phyloP scores from a whole-genome alignment of 2,329 filamentous ascomycete genomes.

The Shiraia bambusicola region DNA sequence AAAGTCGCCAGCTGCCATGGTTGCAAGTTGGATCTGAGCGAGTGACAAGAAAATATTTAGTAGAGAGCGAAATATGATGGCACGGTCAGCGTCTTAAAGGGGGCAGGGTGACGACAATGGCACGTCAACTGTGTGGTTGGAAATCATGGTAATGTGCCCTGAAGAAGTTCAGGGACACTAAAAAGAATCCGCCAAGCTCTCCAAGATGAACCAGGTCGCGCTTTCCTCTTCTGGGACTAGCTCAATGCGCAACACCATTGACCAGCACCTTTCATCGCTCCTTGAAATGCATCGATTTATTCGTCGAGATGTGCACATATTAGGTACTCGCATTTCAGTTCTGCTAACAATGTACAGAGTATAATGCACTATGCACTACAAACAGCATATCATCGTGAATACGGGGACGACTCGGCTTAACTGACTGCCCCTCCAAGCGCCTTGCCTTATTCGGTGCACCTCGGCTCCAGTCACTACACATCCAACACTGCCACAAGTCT shows the following conservation, averaged over 20 bases:
- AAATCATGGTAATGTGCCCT: no score
- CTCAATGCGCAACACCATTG: no score
- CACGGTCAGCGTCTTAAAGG: neutral
- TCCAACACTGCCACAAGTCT: neutral
- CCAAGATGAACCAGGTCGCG: no score
- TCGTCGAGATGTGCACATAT: no score
- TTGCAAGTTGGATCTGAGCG: conserved; percentile 1
- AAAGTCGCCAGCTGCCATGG: conserved; percentile 16
- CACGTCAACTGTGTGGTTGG: neutral
- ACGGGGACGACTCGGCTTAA: conserved; percentile 2
- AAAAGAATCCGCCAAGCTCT: no score
- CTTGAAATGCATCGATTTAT: no score
- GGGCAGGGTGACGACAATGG: neutral
- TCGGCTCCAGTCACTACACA: conserved; percentile 6
- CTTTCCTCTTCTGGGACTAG: no score
- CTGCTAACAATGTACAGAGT: no score
- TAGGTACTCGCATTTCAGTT: no score
- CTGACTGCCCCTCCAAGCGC: conserved; percentile 20
- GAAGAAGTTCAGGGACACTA: no score
- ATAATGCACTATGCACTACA: no score
- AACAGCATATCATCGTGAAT: neutral
- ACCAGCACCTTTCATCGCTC: no score
- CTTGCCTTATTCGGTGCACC: conserved; percentile 13
- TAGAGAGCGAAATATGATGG: neutral
- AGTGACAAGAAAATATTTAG: neutral